phyloP scores from a whole-genome alignment of 805 yeast genomes.

The Pichia cephalocereana region DNA sequence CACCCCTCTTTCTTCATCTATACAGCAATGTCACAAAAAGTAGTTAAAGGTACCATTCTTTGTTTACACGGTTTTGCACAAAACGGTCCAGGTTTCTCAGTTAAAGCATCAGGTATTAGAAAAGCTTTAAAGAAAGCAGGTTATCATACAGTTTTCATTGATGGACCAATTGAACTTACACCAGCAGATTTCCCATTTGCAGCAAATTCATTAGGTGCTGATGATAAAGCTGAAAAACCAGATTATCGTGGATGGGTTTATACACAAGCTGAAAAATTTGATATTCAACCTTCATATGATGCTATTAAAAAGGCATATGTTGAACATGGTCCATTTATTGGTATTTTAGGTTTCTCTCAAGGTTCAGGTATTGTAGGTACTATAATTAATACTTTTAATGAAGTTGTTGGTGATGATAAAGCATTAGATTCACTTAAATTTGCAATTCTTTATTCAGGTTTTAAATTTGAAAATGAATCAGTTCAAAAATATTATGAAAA shows the following conservation, averaged over 20 bases:
- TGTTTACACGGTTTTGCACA: constrained; percentile 91
- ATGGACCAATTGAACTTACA: constrained; percentile 63
- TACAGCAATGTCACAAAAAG: constrained; percentile 15
- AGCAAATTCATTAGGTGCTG: constrained; percentile 34
- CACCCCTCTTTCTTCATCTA: not conserved
- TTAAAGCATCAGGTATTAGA: constrained; percentile 82
- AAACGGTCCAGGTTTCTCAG: constrained; percentile 73
- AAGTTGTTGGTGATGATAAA: constrained; percentile 36
- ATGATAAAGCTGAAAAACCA: constrained; percentile 29
- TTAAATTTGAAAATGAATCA: constrained; percentile 21
- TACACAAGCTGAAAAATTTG: constrained; percentile 29
- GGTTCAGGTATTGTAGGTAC: constrained; percentile 86
- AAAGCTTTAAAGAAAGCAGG: constrained; percentile 58
- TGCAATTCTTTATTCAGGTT: constrained; percentile 69
- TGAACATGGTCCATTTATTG: constrained; percentile 75
- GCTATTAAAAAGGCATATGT: constrained; percentile 41
- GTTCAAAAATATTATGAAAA: constrained; percentile 24
- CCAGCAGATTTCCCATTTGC: constrained; percentile 70
- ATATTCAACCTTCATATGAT: constrained; percentile 33
- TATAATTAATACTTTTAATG: constrained; percentile 49
- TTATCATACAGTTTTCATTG: constrained; percentile 64
- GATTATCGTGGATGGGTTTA: constrained; percentile 66
- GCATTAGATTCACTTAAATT: constrained; percentile 49
- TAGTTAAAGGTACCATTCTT: constrained; percentile 42
- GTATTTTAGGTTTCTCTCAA: constrained; percentile 86